Evolutionary conservation across 1,139 yeast genomes (phyloP).

Genomic region (Lodderomyces margitis): DNA sequence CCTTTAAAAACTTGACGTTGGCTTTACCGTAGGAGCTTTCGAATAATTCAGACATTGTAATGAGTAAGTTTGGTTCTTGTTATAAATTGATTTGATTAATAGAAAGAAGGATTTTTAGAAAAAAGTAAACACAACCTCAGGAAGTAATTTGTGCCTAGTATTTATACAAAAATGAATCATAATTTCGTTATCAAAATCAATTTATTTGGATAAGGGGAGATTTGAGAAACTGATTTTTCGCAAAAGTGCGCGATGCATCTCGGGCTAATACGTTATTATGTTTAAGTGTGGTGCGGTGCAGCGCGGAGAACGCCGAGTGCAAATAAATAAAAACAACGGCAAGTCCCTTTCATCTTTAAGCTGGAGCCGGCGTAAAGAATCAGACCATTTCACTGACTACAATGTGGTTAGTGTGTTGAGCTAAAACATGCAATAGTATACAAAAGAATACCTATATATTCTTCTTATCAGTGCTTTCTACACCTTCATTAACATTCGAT

Average conservation of each 20-base stretch:
- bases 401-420: background rate
- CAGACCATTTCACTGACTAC: slow-evolving; percentile 5
- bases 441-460: slow-evolving; percentile 11
- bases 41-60: slow-evolving; percentile 23
- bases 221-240: background rate
- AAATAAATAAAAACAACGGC: background rate
- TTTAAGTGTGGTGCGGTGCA: background rate
- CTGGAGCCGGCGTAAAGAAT: background rate
- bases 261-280: slow-evolving; percentile 1
- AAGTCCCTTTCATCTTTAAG: background rate
- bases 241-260: slow-evolving; percentile 1
- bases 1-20: slow-evolving; percentile 87
- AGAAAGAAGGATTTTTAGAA: background rate
- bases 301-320: slow-evolving; percentile 1
- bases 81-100: background rate
- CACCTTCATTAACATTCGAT: slow-evolving; percentile 1
- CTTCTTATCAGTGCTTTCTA: slow-evolving; percentile 11
- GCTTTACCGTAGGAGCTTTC: slow-evolving; percentile 82
- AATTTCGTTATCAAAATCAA: background rate
- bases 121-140: too few species aligned
- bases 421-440: too few species aligned
- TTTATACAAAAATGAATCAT: too few species aligned
- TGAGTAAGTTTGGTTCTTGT: background rate
- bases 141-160: too few species aligned
- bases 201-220: background rate